These are phyloP conservation scores for Chaetoceros muelleri DNA, from an alignment of 108 stramenopile genomes.

Conservation along the genomic window DNA sequence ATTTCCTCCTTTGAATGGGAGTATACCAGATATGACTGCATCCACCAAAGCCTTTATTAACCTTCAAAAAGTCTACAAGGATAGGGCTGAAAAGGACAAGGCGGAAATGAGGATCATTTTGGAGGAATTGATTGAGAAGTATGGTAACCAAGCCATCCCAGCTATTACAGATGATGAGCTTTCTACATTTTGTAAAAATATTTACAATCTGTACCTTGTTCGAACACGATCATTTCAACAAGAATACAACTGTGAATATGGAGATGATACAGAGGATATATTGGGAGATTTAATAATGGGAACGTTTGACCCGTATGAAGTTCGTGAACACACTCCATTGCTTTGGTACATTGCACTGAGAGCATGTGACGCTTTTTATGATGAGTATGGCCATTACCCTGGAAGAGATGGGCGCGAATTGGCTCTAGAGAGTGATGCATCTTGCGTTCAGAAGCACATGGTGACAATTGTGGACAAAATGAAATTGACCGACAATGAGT, in stretches of 20 bases:
- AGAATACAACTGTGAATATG: slow-evolving; percentile 34
- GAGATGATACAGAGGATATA: slow-evolving; percentile 13
- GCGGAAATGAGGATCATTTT: slow-evolving; percentile 12
- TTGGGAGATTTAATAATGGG: slow-evolving; percentile 38
- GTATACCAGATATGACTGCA: slow-evolving; percentile 91
- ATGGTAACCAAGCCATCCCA: slow-evolving; percentile 18
- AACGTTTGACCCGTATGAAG: slow-evolving; percentile 57
- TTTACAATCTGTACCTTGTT: slow-evolving; percentile 44
- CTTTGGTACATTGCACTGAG: slow-evolving; percentile 79
- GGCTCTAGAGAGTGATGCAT: slow-evolving; percentile 42
- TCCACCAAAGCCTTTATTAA: slow-evolving; percentile 68
- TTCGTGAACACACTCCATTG: slow-evolving; percentile 55
- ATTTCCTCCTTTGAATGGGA: slow-evolving; percentile 75
- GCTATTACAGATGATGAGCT: slow-evolving; percentile 39
- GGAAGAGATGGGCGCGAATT: slow-evolving; percentile 40
- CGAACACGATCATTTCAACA: slow-evolving; percentile 37
- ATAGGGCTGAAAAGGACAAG: slow-evolving; percentile 55
- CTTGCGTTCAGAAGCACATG: slow-evolving; percentile 32
- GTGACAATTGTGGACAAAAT: slow-evolving; percentile 25
- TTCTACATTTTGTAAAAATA: slow-evolving; percentile 62
- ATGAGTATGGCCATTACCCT: slow-evolving; percentile 57
- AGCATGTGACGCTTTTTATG: slow-evolving; percentile 66
- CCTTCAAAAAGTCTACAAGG: slow-evolving; percentile 70
- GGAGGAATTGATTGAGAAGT: background rate
- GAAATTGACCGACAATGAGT: slow-evolving; percentile 36